Base-by-base conservation (phyloP, 225 moss, liverwort and hornwort genomes). In the Lunularia cruciata region DNA sequence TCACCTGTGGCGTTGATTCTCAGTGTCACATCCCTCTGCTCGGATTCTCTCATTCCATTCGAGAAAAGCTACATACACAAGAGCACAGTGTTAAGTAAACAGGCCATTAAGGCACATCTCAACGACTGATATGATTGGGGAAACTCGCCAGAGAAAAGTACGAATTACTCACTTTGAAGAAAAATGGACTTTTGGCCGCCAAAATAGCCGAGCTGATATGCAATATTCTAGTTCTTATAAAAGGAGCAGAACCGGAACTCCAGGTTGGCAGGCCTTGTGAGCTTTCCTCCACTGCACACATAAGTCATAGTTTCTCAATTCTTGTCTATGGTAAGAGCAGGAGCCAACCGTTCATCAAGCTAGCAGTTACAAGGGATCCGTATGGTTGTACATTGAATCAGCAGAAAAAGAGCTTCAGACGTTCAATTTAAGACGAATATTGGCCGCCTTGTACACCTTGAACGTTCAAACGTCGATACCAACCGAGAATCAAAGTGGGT, bases 21-120 rank as follows among this genome's bases (percentile, higher is more conserved):
- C 60, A 98, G 83, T 46, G 87, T 91, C 28, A 87, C 88, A 79
- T 93, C 93, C 45, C 93, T 89, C 71, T 98, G 92, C 73, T 98
- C 98, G 19, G 98, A 98, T 76, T 98, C 98, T 72, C 98, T 85
- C 98, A 98, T 98, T 75, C 98, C 98, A 73, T 98, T 98, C 0
- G 98, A 98, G 61, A 98, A 98, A 15, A 98, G 91, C 98, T 95
- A 80, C 75, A 87, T 54, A 67, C 57, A 60, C 61, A 51, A 15
- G 31, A 2, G 42, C 43, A 63, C 1, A 35, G 14, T 43, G 26
- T n/a, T n/a, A n/a, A n/a, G n/a, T n/a, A n/a, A n/a, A n/a, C n/a
- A n/a, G n/a, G n/a, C n/a, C n/a, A n/a, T n/a, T n/a, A n/a, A n/a
- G n/a, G n/a, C n/a, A 13, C 20, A 18, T 27, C 13, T 32, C 33